Evolutionary conservation across 768 basidiomycete genomes (phyloP).

Genomic region (Podaxis carcinomalis): DNA sequence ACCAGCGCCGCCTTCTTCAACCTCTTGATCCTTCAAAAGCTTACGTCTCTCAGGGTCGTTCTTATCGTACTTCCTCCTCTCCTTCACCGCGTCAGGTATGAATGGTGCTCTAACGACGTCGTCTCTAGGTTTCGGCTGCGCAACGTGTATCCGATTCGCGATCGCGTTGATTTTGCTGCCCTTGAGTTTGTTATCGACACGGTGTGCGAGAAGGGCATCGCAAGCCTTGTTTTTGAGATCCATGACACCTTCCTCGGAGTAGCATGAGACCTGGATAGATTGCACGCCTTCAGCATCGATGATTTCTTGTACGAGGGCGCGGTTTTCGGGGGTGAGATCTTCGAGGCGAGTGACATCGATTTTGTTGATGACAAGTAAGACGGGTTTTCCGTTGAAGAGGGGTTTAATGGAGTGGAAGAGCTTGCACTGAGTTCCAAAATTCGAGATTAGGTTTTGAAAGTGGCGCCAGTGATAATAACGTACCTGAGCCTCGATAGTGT

Average conservation of each 20-base stretch:
- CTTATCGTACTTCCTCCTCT: slow-evolving; percentile 81
- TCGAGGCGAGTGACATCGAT: slow-evolving; percentile 88
- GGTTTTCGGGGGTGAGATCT: slow-evolving; percentile 74
- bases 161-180: slow-evolving; percentile 90
- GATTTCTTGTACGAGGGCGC: slow-evolving; percentile 84
- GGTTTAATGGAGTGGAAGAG: slow-evolving; percentile 99
- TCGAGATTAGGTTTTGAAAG: neutral
- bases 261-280: slow-evolving; percentile 84
- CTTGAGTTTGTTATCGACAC: slow-evolving; percentile 92
- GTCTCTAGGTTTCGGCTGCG: slow-evolving; percentile 86
- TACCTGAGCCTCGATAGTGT: slow-evolving; percentile 94
- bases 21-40: slow-evolving; percentile 79
- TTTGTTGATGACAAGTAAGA: slow-evolving; percentile 96
- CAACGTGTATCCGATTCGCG: slow-evolving; percentile 94
- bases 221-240: slow-evolving; percentile 93
- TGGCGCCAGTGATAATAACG: slow-evolving; percentile 16
- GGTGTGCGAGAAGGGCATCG: slow-evolving; percentile 90
- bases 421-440: slow-evolving; percentile 63
- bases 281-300: slow-evolving; percentile 67
- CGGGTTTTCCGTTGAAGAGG: slow-evolving; percentile 90
- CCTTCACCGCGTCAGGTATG: slow-evolving; percentile 83
- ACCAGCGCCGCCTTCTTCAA: slow-evolving; percentile 84
- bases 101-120: slow-evolving; percentile 84
- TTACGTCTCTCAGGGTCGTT: slow-evolving; percentile 72
- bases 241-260: slow-evolving; percentile 91